These are phyloP conservation scores for Psilocybe cyanescens DNA, from an alignment of 768 basidiomycete species.

Conservation along the genomic window DNA sequence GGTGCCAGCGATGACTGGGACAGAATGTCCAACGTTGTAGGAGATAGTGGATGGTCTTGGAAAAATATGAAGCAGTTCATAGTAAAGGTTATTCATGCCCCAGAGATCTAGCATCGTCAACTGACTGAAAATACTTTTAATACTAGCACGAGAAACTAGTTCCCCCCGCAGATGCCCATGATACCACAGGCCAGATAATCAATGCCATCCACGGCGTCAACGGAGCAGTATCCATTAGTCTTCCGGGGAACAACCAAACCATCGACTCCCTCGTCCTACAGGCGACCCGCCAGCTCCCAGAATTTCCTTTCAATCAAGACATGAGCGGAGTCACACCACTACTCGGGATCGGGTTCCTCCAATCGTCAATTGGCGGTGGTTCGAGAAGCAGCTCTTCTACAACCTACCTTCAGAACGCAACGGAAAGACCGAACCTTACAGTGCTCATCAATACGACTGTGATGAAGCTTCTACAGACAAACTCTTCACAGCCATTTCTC, in stretches of 20 bases:
- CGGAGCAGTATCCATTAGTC: conserved; percentile 35
- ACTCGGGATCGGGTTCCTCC: conserved; percentile 38
- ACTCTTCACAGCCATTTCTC: background rate
- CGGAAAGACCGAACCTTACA: conserved; percentile 34
- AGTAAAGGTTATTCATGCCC: conserved; percentile 17
- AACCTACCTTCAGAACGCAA: conserved; percentile 31
- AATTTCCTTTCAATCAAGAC: conserved; percentile 39
- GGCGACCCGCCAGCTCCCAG: conserved; percentile 34
- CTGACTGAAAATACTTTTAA: too few relatives aligned
- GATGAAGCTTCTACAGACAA: conserved; percentile 14
- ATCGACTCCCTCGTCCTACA: conserved; percentile 36
- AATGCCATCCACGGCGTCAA: conserved; percentile 28
- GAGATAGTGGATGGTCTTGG: conserved; percentile 50
- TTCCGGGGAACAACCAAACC: conserved; percentile 29
- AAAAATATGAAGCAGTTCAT: conserved; percentile 26
- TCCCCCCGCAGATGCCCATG: conserved; percentile 31
- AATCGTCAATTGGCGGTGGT: conserved; percentile 32
- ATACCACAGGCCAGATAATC: conserved; percentile 30
- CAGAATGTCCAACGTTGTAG: conserved; percentile 48
- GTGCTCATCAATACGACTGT: conserved; percentile 36
- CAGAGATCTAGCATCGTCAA: too few relatives aligned
- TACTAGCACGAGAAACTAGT: conserved; percentile 33
- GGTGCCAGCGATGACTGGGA: conserved; percentile 50
- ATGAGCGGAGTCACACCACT: conserved; percentile 31
- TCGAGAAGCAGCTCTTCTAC: conserved; percentile 38